These are phyloP conservation scores for Chrysanthemum makinoi DNA, from an alignment of 129 eudicot species.

Conservation along the genomic window DNA sequence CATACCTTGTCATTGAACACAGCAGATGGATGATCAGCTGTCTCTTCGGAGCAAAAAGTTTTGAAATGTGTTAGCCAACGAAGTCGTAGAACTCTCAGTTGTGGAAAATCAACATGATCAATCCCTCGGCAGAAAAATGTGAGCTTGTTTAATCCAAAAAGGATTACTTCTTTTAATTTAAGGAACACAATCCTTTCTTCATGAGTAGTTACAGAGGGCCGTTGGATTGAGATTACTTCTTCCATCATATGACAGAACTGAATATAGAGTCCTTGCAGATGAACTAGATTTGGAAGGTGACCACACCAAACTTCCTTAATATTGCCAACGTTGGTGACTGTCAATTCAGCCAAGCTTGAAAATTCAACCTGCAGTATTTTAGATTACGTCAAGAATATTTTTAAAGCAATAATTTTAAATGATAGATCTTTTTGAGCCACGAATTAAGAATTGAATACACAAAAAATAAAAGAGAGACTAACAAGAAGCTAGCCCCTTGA, in stretches of 20 bases:
- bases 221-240: conserved; percentile 33
- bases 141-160: conserved; percentile 25
- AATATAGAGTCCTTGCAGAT: conserved; percentile 38
- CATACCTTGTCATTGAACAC: conserved; percentile 35
- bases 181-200: conserved; percentile 37
- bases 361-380: conserved; percentile 27
- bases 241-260: conserved; percentile 38
- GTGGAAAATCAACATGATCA: conserved; percentile 39
- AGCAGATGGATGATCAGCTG: conserved; percentile 8
- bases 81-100: conserved; percentile 30
- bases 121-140: conserved; percentile 36
- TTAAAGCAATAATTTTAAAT: not conserved
- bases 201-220: conserved; percentile 25
- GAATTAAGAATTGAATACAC: too few species aligned
- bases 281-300: conserved; percentile 34
- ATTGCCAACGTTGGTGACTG: conserved; percentile 28
- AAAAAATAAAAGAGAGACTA: too few species aligned
- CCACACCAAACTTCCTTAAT: conserved; percentile 39
- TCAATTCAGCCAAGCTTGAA: conserved; percentile 36
- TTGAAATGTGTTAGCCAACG: conserved; percentile 33
- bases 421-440: too few species aligned
- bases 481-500: too few species aligned
- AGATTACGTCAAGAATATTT: conserved; percentile 13
- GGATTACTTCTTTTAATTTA: conserved; percentile 34
- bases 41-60: conserved; percentile 31